Percentiles rank a stretch among this genome's conserved stretches.
Conservation (phyloP, 371 early-diverging fungal genomes). For the Apophysomyces sp. region DNA sequence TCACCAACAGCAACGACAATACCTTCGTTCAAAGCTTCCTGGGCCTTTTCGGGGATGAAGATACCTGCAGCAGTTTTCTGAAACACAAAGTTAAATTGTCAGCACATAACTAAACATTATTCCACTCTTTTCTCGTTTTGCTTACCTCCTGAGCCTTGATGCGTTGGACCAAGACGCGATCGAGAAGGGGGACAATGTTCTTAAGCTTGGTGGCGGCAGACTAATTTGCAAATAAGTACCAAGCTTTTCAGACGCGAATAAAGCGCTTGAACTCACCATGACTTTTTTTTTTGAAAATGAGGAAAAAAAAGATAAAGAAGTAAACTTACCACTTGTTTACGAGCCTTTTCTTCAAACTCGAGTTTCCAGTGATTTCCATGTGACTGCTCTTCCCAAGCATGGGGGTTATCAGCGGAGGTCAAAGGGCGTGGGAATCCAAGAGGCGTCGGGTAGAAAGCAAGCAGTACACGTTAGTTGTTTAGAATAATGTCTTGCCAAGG, state of each 20-base stretch:
- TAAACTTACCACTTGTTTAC: background rate
- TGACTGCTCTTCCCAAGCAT: background rate
- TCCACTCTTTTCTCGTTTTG: background rate
- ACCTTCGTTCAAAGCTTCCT: conserved; percentile 93
- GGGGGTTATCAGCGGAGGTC: background rate
- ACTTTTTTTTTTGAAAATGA: background rate
- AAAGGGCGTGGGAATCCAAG: background rate
- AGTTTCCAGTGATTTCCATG: background rate
- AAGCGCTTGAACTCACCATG: background rate
- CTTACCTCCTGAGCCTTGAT: conserved; percentile 92
- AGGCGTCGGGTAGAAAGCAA: too few species aligned
- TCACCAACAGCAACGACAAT: conserved; percentile 93
- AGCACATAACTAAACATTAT: background rate
- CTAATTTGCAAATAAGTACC: conserved; percentile 5
- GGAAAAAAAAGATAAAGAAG: background rate
- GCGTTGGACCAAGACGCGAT: conserved; percentile 96
- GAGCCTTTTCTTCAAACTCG: background rate
- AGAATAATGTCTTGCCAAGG: too few species aligned
- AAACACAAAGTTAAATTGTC: background rate
- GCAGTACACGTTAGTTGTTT: too few species aligned
- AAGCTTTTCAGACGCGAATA: background rate
- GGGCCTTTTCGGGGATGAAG: conserved; percentile 97
- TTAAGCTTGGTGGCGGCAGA: conserved; percentile 52
- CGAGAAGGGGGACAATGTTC: conserved; percentile 90
- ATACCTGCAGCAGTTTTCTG: conserved; percentile 96